A percentile compares a stretch with the other conserved stretches of the same genome.
These are phyloP conservation scores for Flaveria sonorensis DNA, from an alignment of 129 eudicot genomes.

Conservation along the genomic window DNA sequence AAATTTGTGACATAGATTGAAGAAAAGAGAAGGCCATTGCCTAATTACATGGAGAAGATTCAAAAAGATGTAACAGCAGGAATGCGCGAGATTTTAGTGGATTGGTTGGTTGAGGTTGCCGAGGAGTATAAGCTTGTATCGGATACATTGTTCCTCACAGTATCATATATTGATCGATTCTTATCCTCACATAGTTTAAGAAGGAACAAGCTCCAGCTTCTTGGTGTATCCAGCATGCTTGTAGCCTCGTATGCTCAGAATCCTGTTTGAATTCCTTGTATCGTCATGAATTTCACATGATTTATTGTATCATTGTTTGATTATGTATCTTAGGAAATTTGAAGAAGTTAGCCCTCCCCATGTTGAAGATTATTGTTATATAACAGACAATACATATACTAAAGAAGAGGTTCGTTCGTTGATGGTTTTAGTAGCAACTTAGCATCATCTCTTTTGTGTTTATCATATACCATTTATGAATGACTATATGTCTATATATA, in stretches of 20 bases:
- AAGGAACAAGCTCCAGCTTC: conserved; percentile 84
- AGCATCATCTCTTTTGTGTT: neutral
- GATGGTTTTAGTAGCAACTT: conserved; percentile 2
- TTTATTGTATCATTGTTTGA: neutral
- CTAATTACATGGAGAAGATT: conserved; percentile 71
- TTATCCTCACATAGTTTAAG: conserved; percentile 52
- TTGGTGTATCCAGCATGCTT: conserved; percentile 92
- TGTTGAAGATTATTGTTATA: conserved; percentile 75
- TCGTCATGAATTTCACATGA: neutral
- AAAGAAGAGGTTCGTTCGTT: conserved; percentile 59
- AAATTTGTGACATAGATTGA: conserved; percentile 53
- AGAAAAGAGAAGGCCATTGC: conserved; percentile 64
- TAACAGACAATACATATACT: conserved; percentile 84
- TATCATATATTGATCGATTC: conserved; percentile 70
- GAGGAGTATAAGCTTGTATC: conserved; percentile 84
- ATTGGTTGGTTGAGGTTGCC: conserved; percentile 96
- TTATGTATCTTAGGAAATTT: conserved; percentile 49
- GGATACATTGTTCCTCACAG: conserved; percentile 70
- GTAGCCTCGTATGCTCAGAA: conserved; percentile 76
- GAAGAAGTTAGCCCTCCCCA: conserved; percentile 89
- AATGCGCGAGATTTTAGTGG: conserved; percentile 81
- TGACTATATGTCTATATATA: neutral
- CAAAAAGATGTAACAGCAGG: conserved; percentile 58
- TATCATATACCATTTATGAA: neutral
- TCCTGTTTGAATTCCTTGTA: neutral